A percentile compares a stretch with the other conserved stretches of the same genome.
Conservation (phyloP, 371 early-diverging fungal genomes). For the Amoeboaphelidium occidentale region DNA sequence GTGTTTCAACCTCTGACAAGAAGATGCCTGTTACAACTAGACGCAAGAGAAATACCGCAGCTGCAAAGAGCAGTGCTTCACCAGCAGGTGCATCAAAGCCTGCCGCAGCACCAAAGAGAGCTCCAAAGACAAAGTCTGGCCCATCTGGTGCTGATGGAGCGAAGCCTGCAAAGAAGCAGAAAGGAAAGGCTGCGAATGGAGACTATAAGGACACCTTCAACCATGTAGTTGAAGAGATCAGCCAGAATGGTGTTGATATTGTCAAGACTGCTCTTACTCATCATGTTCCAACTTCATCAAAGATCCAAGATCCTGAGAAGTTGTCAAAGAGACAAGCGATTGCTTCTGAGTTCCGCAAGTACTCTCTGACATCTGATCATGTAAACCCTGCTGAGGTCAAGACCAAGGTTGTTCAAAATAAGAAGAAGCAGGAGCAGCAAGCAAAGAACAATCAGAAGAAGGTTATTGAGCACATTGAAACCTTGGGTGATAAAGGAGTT, state of each 20-base stretch:
- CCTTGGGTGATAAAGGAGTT: not conserved
- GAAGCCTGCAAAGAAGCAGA: not conserved
- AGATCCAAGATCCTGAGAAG: not conserved
- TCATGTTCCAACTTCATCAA: not conserved
- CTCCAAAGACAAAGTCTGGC: too few relatives aligned
- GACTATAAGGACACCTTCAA: not conserved
- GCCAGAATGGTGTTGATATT: not conserved
- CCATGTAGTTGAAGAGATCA: not conserved
- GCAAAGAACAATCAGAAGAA: not conserved
- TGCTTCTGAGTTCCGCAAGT: not conserved
- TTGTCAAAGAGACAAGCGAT: not conserved
- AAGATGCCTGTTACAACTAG: too few relatives aligned
- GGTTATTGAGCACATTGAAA: not conserved
- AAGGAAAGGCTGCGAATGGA: not conserved
- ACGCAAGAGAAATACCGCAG: too few relatives aligned
- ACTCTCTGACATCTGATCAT: not conserved
- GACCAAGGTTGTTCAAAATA: not conserved
- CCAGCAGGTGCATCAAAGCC: too few relatives aligned
- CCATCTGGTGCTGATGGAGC: too few relatives aligned
- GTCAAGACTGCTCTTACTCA: not conserved
- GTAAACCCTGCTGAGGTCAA: not conserved
- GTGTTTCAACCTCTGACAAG: too few relatives aligned
- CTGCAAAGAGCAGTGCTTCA: too few relatives aligned
- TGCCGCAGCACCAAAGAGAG: too few relatives aligned
- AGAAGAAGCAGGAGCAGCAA: not conserved